phyloP scores from a whole-genome alignment of 345 rosid species.

The Conringia planisiliqua region DNA sequence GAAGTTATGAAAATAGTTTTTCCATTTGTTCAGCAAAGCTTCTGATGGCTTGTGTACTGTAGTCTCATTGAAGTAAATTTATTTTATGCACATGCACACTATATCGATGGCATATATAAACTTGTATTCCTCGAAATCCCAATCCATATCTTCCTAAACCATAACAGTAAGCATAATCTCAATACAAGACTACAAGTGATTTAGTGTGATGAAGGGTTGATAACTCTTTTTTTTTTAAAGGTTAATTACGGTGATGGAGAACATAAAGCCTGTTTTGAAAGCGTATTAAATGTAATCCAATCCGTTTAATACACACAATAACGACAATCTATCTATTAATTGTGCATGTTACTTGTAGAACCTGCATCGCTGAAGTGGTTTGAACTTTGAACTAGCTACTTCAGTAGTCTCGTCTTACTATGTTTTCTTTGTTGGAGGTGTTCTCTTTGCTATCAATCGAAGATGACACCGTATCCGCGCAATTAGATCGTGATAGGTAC shows the following conservation, averaged over 20 bases:
- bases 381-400: background rate
- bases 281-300: background rate
- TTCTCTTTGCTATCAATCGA: conserved; percentile 44
- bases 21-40: background rate
- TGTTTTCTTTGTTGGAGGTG: conserved; percentile 25
- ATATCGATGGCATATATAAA: background rate
- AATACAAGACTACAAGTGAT: background rate
- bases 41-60: background rate
- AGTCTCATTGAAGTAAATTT: background rate
- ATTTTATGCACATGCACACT: background rate
- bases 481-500: conserved; percentile 63
- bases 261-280: background rate
- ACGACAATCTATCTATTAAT: background rate
- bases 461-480: conserved; percentile 31
- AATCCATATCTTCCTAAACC: background rate
- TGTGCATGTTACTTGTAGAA: background rate
- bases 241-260: background rate
- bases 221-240: background rate
- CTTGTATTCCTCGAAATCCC: background rate
- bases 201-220: background rate
- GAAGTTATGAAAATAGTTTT: background rate
- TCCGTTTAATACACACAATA: background rate
- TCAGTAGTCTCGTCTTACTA: background rate
- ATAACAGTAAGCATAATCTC: background rate
- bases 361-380: background rate